Conservation (phyloP, 2,329 filamentous ascomycete species). For the Endoconidiophora polonica region DNA sequence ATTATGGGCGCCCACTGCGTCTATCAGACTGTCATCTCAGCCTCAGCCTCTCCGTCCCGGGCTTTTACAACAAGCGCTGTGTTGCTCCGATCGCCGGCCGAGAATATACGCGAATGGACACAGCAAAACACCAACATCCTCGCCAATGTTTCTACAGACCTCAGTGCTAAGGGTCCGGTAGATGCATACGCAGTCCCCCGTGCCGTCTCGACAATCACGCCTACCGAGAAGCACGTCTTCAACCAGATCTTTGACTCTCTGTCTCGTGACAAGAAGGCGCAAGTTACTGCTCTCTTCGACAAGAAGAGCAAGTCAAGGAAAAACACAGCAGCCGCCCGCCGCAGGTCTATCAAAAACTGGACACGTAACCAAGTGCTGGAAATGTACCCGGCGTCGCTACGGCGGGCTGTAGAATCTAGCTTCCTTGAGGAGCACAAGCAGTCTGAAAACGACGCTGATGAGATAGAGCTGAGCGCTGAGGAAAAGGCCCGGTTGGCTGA, state of each 20-base stretch:
- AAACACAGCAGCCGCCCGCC: background rate
- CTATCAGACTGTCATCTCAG: background rate
- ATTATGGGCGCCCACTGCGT: background rate
- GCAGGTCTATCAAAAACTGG: background rate
- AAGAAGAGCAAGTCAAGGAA: background rate
- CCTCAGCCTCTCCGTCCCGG: no score
- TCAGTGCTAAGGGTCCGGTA: background rate
- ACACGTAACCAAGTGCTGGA: conserved; percentile 21
- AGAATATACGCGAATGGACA: no score
- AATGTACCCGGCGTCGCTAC: conserved; percentile 25
- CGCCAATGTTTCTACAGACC: background rate
- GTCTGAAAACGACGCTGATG: conserved; percentile 1
- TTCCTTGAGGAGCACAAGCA: conserved; percentile 22
- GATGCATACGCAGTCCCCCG: background rate
- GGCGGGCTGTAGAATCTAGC: conserved; percentile 24
- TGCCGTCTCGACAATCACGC: conserved; percentile 36
- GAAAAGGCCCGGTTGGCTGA: conserved; percentile 1
- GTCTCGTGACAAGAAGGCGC: conserved; percentile 7
- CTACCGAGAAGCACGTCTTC: conserved; percentile 40
- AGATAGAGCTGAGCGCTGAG: background rate
- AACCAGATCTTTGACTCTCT: conserved; percentile 36
- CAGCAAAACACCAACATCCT: no score
- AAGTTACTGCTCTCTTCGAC: conserved; percentile 1
- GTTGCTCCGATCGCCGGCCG: no score
- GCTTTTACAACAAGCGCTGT: no score